phyloP scores from a whole-genome alignment of 129 eudicot genomes.

The Calendula officinalis region DNA sequence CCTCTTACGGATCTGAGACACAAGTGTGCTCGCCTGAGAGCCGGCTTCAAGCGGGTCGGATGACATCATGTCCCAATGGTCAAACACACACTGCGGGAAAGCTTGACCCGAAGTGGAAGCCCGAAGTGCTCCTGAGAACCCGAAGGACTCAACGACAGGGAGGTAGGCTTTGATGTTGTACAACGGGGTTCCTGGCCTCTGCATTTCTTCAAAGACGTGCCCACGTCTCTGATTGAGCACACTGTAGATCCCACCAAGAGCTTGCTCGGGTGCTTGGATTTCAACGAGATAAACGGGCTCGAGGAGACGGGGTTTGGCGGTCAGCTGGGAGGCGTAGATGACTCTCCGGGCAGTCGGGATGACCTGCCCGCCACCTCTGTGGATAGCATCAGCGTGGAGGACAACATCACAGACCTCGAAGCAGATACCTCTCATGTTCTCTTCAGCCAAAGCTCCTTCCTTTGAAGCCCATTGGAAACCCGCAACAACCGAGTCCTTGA shows the following conservation, averaged over 20 bases:
- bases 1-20: slow-evolving; percentile 60
- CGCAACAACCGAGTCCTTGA: slow-evolving; percentile 86
- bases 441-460: slow-evolving; percentile 77
- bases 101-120: slow-evolving; percentile 91
- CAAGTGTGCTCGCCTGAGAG: slow-evolving; percentile 44
- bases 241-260: slow-evolving; percentile 87
- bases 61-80: slow-evolving; percentile 82
- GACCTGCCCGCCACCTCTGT: slow-evolving; percentile 92
- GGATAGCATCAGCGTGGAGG: slow-evolving; percentile 86
- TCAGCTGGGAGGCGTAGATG: slow-evolving; percentile 71
- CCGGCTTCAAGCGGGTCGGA: slow-evolving; percentile 69
- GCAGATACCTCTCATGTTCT: slow-evolving; percentile 80
- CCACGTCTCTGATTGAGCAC: slow-evolving; percentile 87
- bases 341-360: slow-evolving; percentile 87
- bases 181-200: slow-evolving; percentile 81
- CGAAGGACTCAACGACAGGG: slow-evolving; percentile 74
- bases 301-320: slow-evolving; percentile 73
- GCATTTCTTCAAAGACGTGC: slow-evolving; percentile 82
- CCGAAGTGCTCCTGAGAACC: slow-evolving; percentile 66
- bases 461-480: slow-evolving; percentile 94
- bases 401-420: slow-evolving; percentile 87
- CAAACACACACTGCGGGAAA: slow-evolving; percentile 84
- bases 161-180: slow-evolving; percentile 86
- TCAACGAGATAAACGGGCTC: slow-evolving; percentile 80
- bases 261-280: slow-evolving; percentile 76